A percentile compares a stretch with the other conserved stretches of the same genome.
Conservation (phyloP, 306 rosid genomes). For the Myrica gale region DNA sequence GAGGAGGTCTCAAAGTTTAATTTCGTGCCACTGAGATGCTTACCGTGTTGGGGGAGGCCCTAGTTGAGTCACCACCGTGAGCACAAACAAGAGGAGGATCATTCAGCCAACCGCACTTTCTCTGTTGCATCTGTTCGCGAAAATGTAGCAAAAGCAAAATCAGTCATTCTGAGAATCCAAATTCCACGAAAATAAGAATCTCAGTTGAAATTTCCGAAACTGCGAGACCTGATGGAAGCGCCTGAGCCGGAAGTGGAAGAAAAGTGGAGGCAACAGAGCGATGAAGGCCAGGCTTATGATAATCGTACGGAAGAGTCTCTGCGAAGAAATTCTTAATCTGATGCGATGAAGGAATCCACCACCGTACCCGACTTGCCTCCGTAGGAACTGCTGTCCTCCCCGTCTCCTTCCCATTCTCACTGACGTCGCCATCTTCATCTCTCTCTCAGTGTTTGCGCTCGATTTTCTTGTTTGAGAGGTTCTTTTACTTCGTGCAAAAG, state of each 20-base stretch:
- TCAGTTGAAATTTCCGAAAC: neutral
- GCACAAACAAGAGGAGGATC: constrained; percentile 87
- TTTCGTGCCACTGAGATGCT: neutral
- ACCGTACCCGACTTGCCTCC: constrained; percentile 4
- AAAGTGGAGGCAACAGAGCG: constrained; percentile 66
- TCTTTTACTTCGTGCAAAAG: too few relatives aligned
- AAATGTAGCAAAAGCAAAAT: neutral
- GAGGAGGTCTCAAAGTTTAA: neutral
- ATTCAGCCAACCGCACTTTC: constrained; percentile 61
- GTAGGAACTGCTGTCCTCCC: neutral
- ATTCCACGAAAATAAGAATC: neutral
- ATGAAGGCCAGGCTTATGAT: constrained; percentile 43
- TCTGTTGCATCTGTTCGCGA: constrained; percentile 47
- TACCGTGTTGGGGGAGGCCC: constrained; percentile 80
- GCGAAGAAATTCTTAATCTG: constrained; percentile 33
- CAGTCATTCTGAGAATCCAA: neutral
- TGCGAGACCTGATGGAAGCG: constrained; percentile 47
- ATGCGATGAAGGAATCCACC: constrained; percentile 20
- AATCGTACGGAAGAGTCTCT: constrained; percentile 38
- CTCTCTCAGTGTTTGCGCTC: neutral
- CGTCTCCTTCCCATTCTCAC: constrained; percentile 34
- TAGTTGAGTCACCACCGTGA: constrained; percentile 84
- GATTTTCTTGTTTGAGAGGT: too few relatives aligned
- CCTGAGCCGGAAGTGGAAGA: constrained; percentile 70
- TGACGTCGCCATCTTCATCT: neutral